A percentile compares a stretch with the other conserved stretches of the same genome.
These are phyloP conservation scores for Phaseolus coccineus DNA, from an alignment of 331 rosid genomes.

Conservation along the genomic window DNA sequence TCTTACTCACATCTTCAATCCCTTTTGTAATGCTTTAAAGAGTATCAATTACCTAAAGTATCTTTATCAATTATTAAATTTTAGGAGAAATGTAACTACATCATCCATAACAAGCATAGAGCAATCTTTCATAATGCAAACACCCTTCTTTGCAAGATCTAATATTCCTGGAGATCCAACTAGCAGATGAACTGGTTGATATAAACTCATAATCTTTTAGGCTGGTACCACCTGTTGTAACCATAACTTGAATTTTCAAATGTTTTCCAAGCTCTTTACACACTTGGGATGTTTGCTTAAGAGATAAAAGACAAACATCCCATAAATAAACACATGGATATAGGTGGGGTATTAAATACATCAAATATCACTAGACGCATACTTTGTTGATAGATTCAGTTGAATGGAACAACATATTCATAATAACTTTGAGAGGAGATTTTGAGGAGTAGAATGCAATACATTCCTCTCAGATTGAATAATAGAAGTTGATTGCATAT, in stretches of 20 bases:
- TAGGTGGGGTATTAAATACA: too few species aligned
- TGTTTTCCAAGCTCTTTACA: conserved; percentile 93
- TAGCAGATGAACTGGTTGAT: conserved; percentile 96
- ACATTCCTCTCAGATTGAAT: too few species aligned
- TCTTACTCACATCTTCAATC: conserved; percentile 2
- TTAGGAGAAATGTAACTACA: conserved; percentile 54
- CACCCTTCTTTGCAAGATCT: conserved; percentile 90
- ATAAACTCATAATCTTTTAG: conserved; percentile 88
- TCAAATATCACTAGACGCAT: too few species aligned
- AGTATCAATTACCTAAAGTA: conserved; percentile 2
- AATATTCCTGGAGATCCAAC: conserved; percentile 97
- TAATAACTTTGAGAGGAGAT: not conserved
- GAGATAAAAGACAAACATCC: too few species aligned
- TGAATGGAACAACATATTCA: not conserved
- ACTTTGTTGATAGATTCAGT: too few species aligned
- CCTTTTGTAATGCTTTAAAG: not conserved
- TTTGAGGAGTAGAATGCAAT: not conserved
- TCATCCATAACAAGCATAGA: conserved; percentile 95
- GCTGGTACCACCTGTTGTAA: conserved; percentile 95
- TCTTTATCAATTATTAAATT: conserved; percentile 28
- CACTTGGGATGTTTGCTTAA: conserved; percentile 96
- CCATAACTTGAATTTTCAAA: conserved; percentile 93
- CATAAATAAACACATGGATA: too few species aligned
- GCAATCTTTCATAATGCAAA: conserved; percentile 82
- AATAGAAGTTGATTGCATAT: not conserved